Base-by-base conservation (phyloP, 768 basidiomycete genomes). In the Podaxis sp. region DNA sequence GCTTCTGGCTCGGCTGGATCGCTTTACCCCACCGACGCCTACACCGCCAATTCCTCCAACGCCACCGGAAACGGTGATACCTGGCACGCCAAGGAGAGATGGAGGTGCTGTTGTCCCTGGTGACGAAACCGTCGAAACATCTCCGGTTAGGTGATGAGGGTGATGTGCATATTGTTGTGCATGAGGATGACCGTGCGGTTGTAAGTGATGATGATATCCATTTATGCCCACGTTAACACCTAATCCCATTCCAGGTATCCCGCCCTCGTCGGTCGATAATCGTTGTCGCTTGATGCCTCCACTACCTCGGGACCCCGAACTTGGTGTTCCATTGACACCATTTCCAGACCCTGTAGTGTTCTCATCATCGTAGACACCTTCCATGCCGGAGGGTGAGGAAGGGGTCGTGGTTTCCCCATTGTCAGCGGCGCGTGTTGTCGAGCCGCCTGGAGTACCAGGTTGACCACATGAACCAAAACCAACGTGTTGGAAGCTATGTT, bases 401-500 rank as follows among this genome's bases (percentile, higher is more conserved):
- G 69, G 68, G 10, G 62, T 63, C 22, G 71, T 51, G 6, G 55
- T 40, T 15, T 63, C 62, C 0, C 37, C 36, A 2, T 48, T 30
- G 11, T 53, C 62, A 71, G 52, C 70, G 67, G 62, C 74, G 76
- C n/a, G 77, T 70, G 59, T 36, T 11, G 46, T 41, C 15, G 56
- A 49, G 20, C 33, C 33, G n/a, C 28, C 54, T 1, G 38, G 17
- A 22, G 37, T n/a, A 22, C 37, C 58, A 8, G 53, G 4, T 36
- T 61, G 60, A 24, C 28, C 26, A 20, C 59, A 41, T 33, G 60
- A 49, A 15, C 52, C 52, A 48, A 53, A 62, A 22, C 50, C 58
- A 17, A 82, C 74, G 66, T 86, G 85, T 67, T 86, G 84, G 77
- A 83, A 84, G 66, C 82, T 84, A 60, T 85, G 85, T 67, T 87